Conservation (phyloP, 176 grass and related monocot genomes). For the Cenchrus americanus region DNA sequence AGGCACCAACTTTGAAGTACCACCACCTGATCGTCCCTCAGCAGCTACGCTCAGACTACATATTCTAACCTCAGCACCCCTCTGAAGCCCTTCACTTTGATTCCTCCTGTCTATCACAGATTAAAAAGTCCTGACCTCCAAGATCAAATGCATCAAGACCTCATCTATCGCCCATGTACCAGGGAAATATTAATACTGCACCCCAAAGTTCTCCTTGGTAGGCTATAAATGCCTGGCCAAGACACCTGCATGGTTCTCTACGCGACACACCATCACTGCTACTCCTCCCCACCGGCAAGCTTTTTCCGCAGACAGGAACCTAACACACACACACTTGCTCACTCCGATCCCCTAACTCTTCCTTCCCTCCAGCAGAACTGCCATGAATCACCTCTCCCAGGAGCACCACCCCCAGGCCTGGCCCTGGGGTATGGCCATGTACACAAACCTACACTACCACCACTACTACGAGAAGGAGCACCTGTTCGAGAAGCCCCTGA, state of each 20-base stretch:
- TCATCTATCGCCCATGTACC: slow-evolving; percentile 34
- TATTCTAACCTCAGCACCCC: slow-evolving; percentile 55
- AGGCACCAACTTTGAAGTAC: slow-evolving; percentile 71
- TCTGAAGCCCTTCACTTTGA: slow-evolving; percentile 60
- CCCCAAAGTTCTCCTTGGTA: slow-evolving; percentile 56
- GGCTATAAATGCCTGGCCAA: slow-evolving; percentile 83
- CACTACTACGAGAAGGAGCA: slow-evolving; percentile 72
- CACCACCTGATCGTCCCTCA: slow-evolving; percentile 69
- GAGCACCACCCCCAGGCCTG: slow-evolving; percentile 57
- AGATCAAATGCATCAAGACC: slow-evolving; percentile 53
- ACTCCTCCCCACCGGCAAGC: slow-evolving; percentile 46
- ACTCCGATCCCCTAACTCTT: neutral
- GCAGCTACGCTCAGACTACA: slow-evolving; percentile 48
- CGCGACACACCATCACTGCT: slow-evolving; percentile 53
- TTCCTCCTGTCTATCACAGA: slow-evolving; percentile 80
- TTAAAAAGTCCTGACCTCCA: slow-evolving; percentile 54
- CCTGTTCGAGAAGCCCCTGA: slow-evolving; percentile 87
- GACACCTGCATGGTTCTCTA: slow-evolving; percentile 78
- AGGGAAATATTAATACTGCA: slow-evolving; percentile 53
- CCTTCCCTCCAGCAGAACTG: slow-evolving; percentile 47
- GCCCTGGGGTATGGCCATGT: slow-evolving; percentile 74
- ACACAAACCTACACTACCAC: slow-evolving; percentile 66
- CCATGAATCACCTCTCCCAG: slow-evolving; percentile 66
- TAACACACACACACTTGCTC: slow-evolving; percentile 16
- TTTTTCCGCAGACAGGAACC: slow-evolving; percentile 46